Evolutionary conservation across 1,284 basidiomycete species (phyloP), one percentile per base, ranked within the genome.

Genomic region (Hypsizygus ulmarius): DNA sequence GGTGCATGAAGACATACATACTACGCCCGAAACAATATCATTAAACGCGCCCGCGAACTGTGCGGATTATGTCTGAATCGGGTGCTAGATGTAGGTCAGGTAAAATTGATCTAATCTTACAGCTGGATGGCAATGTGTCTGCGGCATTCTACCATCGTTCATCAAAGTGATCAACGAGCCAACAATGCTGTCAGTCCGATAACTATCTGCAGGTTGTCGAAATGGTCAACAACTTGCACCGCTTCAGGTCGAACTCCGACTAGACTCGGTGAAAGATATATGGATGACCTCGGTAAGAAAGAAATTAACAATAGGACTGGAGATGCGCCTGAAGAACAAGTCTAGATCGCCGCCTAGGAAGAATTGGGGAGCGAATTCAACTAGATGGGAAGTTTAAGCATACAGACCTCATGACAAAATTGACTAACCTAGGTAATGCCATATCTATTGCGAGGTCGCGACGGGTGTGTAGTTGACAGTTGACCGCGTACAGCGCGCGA

Each of bases 371-470:
- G 65, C 66, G 46, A 66, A 65, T 47, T 67, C 62, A n/a, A 63
- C 63, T 65, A 38, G 11, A 35, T 29, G 35, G 21, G 34, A 27
- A 21, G 36, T 30, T 41, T 41, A 35, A 39, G 7, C 27, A 38
- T 11, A 19, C 7, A 39, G 10, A n/a, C 30, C 39, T 25, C 16
- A 9, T 1, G n/a, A n/a, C 15, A 9, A 11, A 21, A 37, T 35
- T n/a, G 12, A 42, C 60, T 34, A 30, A 76, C 78, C 72, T 41
- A n/a, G n/a, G n/a, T n/a, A n/a, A 82, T 72, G 8, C 75, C 79
- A 55, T 67, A 78, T 15, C 68, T 73, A 49, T 82, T 82, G 68
- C 5, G 64, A 30, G 1, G 69, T 63, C 1, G 62, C 62, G 1
- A 61, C n/a, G 0, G 75, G 76, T 3, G 60, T 67, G 49, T 75